Conservation (phyloP, 129 eudicot species). For the Helichrysum umbraculigerum region DNA sequence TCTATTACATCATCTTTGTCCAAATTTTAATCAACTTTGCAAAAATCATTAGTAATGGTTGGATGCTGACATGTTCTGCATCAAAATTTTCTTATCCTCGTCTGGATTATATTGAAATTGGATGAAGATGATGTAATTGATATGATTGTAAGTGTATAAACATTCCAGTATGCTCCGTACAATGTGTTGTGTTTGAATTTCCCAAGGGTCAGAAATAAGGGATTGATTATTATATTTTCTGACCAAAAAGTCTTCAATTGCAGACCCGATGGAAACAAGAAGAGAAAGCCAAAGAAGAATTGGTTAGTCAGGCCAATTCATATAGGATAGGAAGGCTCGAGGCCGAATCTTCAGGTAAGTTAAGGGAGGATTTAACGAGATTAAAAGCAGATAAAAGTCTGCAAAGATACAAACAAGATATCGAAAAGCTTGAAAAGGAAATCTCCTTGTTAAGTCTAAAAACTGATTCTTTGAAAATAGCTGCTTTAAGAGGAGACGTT, state of each 20-base stretch:
- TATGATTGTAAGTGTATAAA: background rate
- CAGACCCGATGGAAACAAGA: slow-evolving; percentile 88
- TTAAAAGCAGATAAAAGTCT: slow-evolving; percentile 71
- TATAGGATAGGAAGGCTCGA: slow-evolving; percentile 70
- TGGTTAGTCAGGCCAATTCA: slow-evolving; percentile 59
- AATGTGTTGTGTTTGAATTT: background rate
- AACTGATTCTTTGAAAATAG: slow-evolving; percentile 76
- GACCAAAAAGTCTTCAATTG: slow-evolving; percentile 29
- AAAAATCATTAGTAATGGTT: too few species aligned
- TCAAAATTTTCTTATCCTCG: background rate
- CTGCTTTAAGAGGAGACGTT: slow-evolving; percentile 76
- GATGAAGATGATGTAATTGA: background rate
- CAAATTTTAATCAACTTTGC: too few species aligned
- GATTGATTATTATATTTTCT: slow-evolving; percentile 27
- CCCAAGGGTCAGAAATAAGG: background rate
- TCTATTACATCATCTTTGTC: too few species aligned
- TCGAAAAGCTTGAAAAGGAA: slow-evolving; percentile 70
- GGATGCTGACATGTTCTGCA: background rate
- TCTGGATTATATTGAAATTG: background rate
- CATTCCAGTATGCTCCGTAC: background rate
- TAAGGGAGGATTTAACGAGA: slow-evolving; percentile 58
- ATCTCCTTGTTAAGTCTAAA: slow-evolving; percentile 75
- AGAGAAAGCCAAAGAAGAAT: slow-evolving; percentile 65
- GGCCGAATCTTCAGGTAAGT: slow-evolving; percentile 63
- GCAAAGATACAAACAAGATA: slow-evolving; percentile 70